Evolutionary conservation across 75 land plant species (phyloP).

Genomic region (Adiantum capillusveneris): DNA sequence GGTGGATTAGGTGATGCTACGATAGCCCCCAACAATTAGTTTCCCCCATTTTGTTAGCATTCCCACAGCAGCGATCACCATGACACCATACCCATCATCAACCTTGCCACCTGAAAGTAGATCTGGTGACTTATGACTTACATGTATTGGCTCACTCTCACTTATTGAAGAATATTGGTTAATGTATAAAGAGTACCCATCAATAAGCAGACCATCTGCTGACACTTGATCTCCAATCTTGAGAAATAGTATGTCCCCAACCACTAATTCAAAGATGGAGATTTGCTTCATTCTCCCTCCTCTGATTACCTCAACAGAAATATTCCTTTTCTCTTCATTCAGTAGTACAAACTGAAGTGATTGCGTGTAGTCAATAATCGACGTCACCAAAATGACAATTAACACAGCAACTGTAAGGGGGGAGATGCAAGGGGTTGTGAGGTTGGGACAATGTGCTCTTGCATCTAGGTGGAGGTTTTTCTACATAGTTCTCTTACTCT

Average conservation of each 20-base stretch:
- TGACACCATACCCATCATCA: slow-evolving; percentile 36
- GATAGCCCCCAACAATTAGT: no score
- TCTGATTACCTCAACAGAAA: slow-evolving; percentile 21
- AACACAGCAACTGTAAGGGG: slow-evolving; percentile 54
- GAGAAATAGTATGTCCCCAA: slow-evolving; percentile 50
- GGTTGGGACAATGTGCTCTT: no score
- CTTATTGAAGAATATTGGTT: slow-evolving; percentile 71
- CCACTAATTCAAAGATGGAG: slow-evolving; percentile 48
- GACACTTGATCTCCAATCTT: no score
- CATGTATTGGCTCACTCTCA: slow-evolving; percentile 41
- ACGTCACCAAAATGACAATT: slow-evolving; percentile 47
- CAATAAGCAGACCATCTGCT: no score
- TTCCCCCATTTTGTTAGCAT: slow-evolving; percentile 57
- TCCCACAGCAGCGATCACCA: slow-evolving; percentile 54
- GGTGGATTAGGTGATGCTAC: no score
- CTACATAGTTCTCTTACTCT: no score
- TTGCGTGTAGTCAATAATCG: slow-evolving; percentile 31
- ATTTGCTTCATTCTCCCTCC: slow-evolving; percentile 26
- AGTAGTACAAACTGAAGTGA: slow-evolving; percentile 27
- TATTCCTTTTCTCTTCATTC: slow-evolving; percentile 25
- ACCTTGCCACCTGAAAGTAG: slow-evolving; percentile 50
- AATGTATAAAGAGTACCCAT: no score
- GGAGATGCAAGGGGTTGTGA: no score
- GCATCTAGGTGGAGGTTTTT: no score
- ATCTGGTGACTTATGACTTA: slow-evolving; percentile 26